phyloP scores from a whole-genome alignment of 192 early-diverging fungal species.

The Backusella circina region DNA sequence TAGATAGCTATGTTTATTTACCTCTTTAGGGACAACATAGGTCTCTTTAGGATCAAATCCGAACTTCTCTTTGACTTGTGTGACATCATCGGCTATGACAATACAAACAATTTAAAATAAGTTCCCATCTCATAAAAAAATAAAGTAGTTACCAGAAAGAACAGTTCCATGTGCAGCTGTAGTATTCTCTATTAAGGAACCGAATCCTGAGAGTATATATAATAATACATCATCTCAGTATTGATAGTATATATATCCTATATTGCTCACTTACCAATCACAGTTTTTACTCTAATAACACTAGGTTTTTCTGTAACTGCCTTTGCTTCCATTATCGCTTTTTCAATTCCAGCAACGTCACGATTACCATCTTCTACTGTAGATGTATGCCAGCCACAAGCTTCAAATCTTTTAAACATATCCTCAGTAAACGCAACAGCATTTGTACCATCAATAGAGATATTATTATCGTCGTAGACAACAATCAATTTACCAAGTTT shows the following conservation, averaged over 20 bases:
- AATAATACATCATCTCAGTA: background rate
- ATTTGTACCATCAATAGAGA: slow-evolving; percentile 89
- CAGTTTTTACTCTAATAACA: slow-evolving; percentile 85
- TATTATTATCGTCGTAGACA: slow-evolving; percentile 95
- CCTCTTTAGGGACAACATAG: slow-evolving; percentile 68
- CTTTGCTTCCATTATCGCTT: slow-evolving; percentile 80
- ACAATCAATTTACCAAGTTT: slow-evolving; percentile 92
- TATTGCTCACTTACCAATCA: slow-evolving; percentile 63
- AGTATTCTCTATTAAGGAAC: slow-evolving; percentile 84
- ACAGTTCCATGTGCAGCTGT: slow-evolving; percentile 88
- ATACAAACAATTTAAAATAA: background rate
- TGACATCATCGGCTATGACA: slow-evolving; percentile 64
- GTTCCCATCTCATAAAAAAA: background rate
- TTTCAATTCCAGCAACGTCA: slow-evolving; percentile 63
- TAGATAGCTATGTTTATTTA: background rate
- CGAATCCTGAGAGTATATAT: slow-evolving; percentile 45
- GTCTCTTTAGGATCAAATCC: slow-evolving; percentile 74
- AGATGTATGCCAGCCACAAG: slow-evolving; percentile 94
- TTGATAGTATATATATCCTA: background rate
- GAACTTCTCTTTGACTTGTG: slow-evolving; percentile 72
- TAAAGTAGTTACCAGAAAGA: slow-evolving; percentile 43
- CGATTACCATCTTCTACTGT: slow-evolving; percentile 73
- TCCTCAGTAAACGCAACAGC: slow-evolving; percentile 88
- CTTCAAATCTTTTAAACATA: slow-evolving; percentile 78
- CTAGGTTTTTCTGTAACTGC: slow-evolving; percentile 84